These are phyloP conservation scores for Serendipita indica DNA, from an alignment of 768 basidiomycete species.

Conservation along the genomic window DNA sequence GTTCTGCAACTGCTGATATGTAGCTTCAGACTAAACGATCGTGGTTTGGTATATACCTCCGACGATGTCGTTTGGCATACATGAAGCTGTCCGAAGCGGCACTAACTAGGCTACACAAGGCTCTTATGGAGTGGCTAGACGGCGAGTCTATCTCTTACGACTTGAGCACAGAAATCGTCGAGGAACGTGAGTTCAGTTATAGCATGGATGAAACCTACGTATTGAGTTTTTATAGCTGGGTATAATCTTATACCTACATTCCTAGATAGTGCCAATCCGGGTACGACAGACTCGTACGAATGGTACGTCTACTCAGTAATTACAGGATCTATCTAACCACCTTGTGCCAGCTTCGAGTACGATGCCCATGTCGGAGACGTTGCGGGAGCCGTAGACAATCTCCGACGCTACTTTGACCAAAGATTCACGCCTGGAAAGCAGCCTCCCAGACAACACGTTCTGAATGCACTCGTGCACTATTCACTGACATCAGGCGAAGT, in stretches of 20 bases:
- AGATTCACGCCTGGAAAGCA: neutral
- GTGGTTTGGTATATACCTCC: neutral
- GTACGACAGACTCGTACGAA: slow-evolving; percentile 1
- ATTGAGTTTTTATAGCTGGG: neutral
- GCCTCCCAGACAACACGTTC: neutral
- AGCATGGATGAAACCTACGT: neutral
- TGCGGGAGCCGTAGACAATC: neutral
- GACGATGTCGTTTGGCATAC: neutral
- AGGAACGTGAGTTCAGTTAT: neutral
- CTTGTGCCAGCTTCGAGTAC: neutral
- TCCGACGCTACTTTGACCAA: slow-evolving; percentile 5
- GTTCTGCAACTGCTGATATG: too few species aligned
- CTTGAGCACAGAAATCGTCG: neutral
- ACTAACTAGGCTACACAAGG: neutral
- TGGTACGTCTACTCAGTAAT: neutral
- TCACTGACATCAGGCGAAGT: neutral
- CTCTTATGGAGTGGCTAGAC: neutral
- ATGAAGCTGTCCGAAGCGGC: slow-evolving; percentile 1
- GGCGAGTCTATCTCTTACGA: neutral
- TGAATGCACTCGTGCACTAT: slow-evolving; percentile 2
- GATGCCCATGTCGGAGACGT: neutral
- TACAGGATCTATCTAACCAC: neutral
- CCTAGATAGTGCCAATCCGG: neutral
- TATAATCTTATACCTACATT: neutral
- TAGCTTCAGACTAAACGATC: too few species aligned